These are phyloP conservation scores for Pichia pseudocactophila DNA, from an alignment of 805 yeast genomes.

Conservation along the genomic window DNA sequence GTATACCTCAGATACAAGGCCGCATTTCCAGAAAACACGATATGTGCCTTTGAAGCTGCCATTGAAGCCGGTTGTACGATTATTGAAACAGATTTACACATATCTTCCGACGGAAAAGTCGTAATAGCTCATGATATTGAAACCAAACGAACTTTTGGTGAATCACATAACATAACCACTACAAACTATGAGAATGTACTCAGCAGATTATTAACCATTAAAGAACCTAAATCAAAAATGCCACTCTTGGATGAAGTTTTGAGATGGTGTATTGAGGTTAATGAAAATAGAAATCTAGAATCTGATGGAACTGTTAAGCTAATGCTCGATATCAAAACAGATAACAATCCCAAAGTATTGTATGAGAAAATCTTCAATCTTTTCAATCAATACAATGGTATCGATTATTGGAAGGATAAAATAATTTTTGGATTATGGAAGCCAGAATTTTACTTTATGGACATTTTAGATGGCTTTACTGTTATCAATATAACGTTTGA, in stretches of 20 bases:
- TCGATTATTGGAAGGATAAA: constrained; percentile 27
- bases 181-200: constrained; percentile 22
- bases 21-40: constrained; percentile 30
- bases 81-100: constrained; percentile 31
- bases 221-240: constrained; percentile 27
- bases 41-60: constrained; percentile 29
- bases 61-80: constrained; percentile 26
- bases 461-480: constrained; percentile 20
- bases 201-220: constrained; percentile 21
- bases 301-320: constrained; percentile 31
- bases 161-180: constrained; percentile 20
- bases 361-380: constrained; percentile 20
- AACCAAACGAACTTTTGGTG: constrained; percentile 28
- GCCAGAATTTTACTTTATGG: constrained; percentile 21
- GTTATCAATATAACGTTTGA: constrained; percentile 26
- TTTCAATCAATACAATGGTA: constrained; percentile 16
- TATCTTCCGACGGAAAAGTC: constrained; percentile 26
- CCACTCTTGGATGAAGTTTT: constrained; percentile 26
- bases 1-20: constrained; percentile 16
- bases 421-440: constrained; percentile 33
- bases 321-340: constrained; percentile 31
- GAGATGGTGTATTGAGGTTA: constrained; percentile 24
- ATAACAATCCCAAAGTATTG: constrained; percentile 23
- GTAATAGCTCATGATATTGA: constrained; percentile 29
- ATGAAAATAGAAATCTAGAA: constrained; percentile 31